Conservation (phyloP, 345 rosid species). For the Salix purpurea region DNA sequence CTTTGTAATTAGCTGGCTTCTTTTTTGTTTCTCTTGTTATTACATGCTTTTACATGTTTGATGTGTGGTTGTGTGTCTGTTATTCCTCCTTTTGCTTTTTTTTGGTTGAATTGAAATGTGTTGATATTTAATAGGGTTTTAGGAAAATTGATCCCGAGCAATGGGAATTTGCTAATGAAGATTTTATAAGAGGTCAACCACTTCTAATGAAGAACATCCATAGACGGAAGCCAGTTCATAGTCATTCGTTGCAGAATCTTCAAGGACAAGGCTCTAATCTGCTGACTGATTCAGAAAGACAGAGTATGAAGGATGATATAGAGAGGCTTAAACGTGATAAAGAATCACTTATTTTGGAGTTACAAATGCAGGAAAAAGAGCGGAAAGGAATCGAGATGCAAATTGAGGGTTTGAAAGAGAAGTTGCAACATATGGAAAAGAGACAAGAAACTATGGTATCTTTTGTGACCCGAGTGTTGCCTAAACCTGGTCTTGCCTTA, state of each 20-base stretch:
- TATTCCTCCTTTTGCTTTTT: background rate
- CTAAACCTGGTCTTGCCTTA: constrained; percentile 61
- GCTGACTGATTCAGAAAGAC: constrained; percentile 62
- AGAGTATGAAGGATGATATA: constrained; percentile 52
- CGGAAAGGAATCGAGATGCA: constrained; percentile 50
- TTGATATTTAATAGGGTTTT: constrained; percentile 58
- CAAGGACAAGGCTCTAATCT: constrained; percentile 50
- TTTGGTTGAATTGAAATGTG: constrained; percentile 13
- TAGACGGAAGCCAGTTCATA: constrained; percentile 86
- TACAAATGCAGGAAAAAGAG: constrained; percentile 55
- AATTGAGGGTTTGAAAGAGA: constrained; percentile 55
- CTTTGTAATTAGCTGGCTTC: background rate
- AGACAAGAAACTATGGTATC: constrained; percentile 56
- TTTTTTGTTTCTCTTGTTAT: background rate
- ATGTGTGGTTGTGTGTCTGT: background rate
- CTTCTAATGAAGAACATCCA: constrained; percentile 80
- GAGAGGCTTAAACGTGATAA: constrained; percentile 57
- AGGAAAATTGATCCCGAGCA: constrained; percentile 75
- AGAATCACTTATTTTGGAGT: constrained; percentile 46
- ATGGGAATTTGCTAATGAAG: constrained; percentile 94
- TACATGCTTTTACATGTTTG: background rate
- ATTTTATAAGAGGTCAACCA: constrained; percentile 70
- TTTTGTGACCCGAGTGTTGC: constrained; percentile 46
- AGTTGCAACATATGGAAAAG: constrained; percentile 53
- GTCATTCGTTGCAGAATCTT: constrained; percentile 66